Conservation (phyloP, 768 basidiomycete genomes). For the Erythrobasidium yunnanense region DNA sequence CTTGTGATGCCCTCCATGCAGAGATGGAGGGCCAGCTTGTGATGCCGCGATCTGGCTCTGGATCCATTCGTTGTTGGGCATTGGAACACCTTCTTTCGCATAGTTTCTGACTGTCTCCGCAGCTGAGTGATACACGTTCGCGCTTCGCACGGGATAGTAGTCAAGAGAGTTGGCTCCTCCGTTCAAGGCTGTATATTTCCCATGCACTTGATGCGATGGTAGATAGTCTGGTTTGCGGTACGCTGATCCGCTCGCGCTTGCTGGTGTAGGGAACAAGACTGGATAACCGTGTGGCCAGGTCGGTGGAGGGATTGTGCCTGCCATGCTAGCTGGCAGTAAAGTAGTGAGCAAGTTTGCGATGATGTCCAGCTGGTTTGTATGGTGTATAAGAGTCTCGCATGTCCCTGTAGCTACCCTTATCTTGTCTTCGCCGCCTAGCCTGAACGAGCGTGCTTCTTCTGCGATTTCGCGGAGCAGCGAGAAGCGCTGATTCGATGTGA, state of each 20-base stretch:
- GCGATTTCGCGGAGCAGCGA: conserved; percentile 83
- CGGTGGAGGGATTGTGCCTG: conserved; percentile 18
- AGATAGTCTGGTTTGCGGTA: conserved; percentile 22
- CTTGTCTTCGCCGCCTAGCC: conserved; percentile 39
- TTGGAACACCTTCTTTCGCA: conserved; percentile 1
- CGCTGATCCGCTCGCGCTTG: conserved; percentile 12
- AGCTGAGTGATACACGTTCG: conserved; percentile 2
- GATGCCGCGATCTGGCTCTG: conserved; percentile 2
- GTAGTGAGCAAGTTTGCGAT: conserved; percentile 21
- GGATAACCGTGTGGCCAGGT: conserved; percentile 18
- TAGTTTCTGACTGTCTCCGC: conserved; percentile 4
- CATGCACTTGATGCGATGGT: not conserved
- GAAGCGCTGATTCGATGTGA: conserved; percentile 53
- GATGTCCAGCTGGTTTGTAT: conserved; percentile 27
- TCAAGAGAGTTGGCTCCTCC: not conserved
- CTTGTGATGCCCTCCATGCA: not conserved
- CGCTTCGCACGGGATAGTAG: not conserved
- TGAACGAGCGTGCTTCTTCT: conserved; percentile 58
- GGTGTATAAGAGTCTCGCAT: conserved; percentile 34
- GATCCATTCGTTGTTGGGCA: conserved; percentile 1
- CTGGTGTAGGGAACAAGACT: conserved; percentile 25
- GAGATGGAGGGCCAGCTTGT: conserved; percentile 1
- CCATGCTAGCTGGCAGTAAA: conserved; percentile 18
- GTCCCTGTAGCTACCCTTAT: conserved; percentile 38
- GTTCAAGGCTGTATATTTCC: not conserved